phyloP scores from a whole-genome alignment of 2,329 filamentous ascomycete genomes.

The Lachnellula suecica region DNA sequence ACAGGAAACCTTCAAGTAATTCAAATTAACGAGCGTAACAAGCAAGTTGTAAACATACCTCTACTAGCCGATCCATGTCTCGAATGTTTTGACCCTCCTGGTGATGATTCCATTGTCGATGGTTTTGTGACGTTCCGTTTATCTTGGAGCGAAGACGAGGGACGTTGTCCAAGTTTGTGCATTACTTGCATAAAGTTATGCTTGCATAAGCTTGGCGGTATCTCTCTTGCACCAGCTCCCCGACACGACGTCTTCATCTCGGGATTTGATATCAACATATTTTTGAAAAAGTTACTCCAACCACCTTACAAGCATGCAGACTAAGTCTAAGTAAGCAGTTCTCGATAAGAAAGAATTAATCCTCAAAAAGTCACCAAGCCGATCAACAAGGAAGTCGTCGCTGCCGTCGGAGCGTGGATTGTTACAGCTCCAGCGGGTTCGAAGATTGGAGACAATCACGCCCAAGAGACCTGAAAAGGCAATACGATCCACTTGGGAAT shows the following conservation, averaged over 20 bases:
- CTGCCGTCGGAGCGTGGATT: too few species aligned
- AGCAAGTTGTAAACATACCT: conserved; percentile 18
- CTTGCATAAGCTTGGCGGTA: not conserved
- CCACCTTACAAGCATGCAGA: too few species aligned
- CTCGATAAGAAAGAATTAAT: too few species aligned
- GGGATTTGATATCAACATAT: not conserved
- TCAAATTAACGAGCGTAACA: not conserved
- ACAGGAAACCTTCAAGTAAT: not conserved
- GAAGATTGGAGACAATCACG: not conserved
- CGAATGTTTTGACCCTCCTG: conserved; percentile 18
- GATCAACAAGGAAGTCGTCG: too few species aligned
- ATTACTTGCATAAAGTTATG: not conserved
- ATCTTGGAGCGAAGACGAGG: not conserved
- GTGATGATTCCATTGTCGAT: conserved; percentile 19
- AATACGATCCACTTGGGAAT: not conserved
- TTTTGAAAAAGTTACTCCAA: too few species aligned
- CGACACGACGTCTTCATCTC: not conserved
- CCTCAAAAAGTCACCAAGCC: too few species aligned
- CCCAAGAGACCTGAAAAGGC: not conserved
- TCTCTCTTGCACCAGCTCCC: not conserved
- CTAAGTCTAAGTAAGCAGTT: too few species aligned
- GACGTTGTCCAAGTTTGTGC: not conserved
- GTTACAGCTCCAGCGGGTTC: too few species aligned
- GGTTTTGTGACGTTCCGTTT: not conserved
- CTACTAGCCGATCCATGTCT: conserved; percentile 23